These are phyloP conservation scores for Rubia peregrina DNA, from an alignment of 305 asterid genomes.

Conservation along the genomic window DNA sequence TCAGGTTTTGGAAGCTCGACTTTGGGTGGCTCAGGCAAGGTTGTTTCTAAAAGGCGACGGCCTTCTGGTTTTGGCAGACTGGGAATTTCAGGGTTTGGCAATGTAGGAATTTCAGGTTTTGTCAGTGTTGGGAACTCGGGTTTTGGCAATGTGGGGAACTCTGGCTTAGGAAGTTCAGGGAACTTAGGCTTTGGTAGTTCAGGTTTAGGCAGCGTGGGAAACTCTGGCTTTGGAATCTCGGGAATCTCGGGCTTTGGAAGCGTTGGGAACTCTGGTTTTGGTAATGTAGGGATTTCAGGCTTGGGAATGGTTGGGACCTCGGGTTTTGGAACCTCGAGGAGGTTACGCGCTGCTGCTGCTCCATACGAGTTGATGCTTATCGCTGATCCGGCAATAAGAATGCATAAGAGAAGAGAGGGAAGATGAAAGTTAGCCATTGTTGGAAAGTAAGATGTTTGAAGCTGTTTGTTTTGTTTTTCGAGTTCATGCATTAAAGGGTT, in stretches of 20 bases:
- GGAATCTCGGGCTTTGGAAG: neutral
- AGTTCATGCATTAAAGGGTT: neutral
- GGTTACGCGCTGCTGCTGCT: conserved; percentile 21
- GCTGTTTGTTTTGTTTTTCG: conserved; percentile 14
- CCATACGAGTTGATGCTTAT: conserved; percentile 8
- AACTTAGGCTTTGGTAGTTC: conserved; percentile 17
- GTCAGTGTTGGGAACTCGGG: conserved; percentile 1
- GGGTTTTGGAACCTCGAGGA: conserved; percentile 20
- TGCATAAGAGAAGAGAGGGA: conserved; percentile 15
- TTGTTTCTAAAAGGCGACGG: neutral
- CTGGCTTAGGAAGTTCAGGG: conserved; percentile 4
- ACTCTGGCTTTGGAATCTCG: conserved; percentile 11
- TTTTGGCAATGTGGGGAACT: conserved; percentile 11
- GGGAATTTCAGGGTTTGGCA: conserved; percentile 10
- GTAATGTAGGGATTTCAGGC: neutral
- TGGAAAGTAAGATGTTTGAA: neutral
- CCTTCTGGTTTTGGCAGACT: neutral
- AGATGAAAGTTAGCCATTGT: conserved; percentile 23
- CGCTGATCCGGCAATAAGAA: conserved; percentile 13
- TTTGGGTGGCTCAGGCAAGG: conserved; percentile 16
- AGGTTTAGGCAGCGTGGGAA: conserved; percentile 5
- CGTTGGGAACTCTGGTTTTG: conserved; percentile 20
- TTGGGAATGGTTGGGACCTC: conserved; percentile 14
- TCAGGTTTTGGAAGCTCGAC: conserved; percentile 14
- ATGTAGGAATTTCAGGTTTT: neutral